These are phyloP conservation scores for Syzygium grande DNA, from an alignment of 345 rosid genomes.

Conservation along the genomic window DNA sequence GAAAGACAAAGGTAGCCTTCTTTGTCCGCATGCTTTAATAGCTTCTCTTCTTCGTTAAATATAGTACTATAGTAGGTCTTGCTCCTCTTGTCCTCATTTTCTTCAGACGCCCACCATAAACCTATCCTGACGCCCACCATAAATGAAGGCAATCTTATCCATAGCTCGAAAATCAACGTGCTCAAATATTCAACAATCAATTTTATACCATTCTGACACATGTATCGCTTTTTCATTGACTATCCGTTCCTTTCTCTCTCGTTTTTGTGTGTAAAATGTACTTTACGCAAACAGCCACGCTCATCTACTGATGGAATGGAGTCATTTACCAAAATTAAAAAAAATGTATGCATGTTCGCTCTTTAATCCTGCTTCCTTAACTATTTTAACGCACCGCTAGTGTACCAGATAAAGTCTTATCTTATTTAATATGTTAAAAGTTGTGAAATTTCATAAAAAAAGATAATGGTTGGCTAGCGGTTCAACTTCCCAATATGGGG, in stretches of 20 bases:
- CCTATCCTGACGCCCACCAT: background rate
- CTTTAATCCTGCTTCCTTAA: background rate
- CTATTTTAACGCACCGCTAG: background rate
- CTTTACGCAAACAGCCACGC: too few species aligned
- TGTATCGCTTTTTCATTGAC: background rate
- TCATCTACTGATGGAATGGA: background rate
- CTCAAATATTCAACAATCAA: background rate
- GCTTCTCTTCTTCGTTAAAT: background rate
- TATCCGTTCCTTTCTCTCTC: background rate
- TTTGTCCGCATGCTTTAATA: background rate
- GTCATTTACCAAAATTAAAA: too few species aligned
- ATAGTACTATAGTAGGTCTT: background rate
- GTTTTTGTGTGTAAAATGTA: too few species aligned
- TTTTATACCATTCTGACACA: background rate
- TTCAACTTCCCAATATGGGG: too few species aligned
- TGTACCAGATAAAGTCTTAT: background rate
- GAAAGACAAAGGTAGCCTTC: background rate
- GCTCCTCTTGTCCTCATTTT: background rate
- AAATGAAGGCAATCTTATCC: background rate
- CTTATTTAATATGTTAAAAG: background rate
- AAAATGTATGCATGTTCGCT: too few species aligned
- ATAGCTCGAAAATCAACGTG: background rate
- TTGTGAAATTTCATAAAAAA: background rate
- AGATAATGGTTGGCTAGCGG: too few species aligned
- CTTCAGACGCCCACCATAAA: background rate